Evolutionary conservation across 2,329 filamentous ascomycete genomes (phyloP).

Genomic region (Fonsecaea nubica): DNA sequence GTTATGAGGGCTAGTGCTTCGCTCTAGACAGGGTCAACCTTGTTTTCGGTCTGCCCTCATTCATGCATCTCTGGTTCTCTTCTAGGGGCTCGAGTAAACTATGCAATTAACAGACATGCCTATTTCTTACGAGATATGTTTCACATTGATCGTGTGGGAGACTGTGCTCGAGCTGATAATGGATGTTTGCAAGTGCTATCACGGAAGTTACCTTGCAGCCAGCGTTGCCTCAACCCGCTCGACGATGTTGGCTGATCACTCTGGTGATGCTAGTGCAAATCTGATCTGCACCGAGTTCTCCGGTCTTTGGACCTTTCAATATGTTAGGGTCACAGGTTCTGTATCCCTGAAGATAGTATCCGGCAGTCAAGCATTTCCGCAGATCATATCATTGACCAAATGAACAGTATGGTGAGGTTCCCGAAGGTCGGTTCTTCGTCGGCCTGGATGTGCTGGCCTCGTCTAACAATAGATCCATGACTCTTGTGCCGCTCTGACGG

Average conservation of each 20-base stretch:
- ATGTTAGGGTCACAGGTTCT: neutral
- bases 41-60: neutral
- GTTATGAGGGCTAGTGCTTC: constrained; percentile 1
- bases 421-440: neutral
- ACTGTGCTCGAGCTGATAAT: neutral
- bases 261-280: neutral
- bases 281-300: neutral
- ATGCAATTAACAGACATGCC: neutral
- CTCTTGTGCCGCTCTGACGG: neutral
- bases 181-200: neutral
- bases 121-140: neutral
- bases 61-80: neutral
- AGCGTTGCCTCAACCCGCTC: neutral
- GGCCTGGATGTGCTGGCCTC: neutral
- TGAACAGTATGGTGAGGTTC: neutral
- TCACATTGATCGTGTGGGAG: neutral
- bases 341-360: neutral
- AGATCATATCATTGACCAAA: neutral
- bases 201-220: neutral
- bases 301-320: neutral
- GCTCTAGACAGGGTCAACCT: constrained; percentile 1
- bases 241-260: neutral
- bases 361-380: neutral
- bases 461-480: neutral
- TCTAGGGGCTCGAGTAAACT: neutral